Conservation (phyloP, 768 basidiomycete species). For the Tephrocybe sp. region DNA sequence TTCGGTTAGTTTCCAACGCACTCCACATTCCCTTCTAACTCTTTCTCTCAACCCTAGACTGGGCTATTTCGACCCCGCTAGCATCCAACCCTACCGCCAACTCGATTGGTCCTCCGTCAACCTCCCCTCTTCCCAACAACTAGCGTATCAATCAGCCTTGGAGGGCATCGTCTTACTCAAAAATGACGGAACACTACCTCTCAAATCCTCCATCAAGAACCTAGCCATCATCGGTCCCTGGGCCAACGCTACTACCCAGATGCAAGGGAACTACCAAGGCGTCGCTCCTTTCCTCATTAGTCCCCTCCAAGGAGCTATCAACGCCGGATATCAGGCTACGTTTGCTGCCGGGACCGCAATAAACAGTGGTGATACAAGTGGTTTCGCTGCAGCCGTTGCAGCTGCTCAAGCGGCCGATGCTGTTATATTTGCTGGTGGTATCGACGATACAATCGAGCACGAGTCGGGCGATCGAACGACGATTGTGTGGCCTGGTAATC, state of each 20-base stretch:
- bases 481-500: constrained; percentile 55
- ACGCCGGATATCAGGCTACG: constrained; percentile 44
- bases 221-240: constrained; percentile 61
- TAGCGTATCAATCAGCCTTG: constrained; percentile 49
- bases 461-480: constrained; percentile 45
- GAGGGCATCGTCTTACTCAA: constrained; percentile 61
- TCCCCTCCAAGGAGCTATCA: constrained; percentile 44
- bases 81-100: constrained; percentile 47
- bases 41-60: constrained; percentile 29
- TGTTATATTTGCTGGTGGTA: constrained; percentile 52
- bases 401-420: constrained; percentile 48
- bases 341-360: constrained; percentile 42
- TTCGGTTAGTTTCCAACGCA: constrained; percentile 34
- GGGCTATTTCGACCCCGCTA: constrained; percentile 55
- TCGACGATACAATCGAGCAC: constrained; percentile 46
- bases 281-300: constrained; percentile 54
- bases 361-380: constrained; percentile 33
- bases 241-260: constrained; percentile 50
- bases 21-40: constrained; percentile 5
- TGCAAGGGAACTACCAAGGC: constrained; percentile 61
- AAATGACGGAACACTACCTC: constrained; percentile 59
- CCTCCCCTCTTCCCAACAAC: constrained; percentile 39
- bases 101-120: constrained; percentile 48
- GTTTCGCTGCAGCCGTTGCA: constrained; percentile 49
- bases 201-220: constrained; percentile 39